A percentile compares a stretch with the other conserved stretches of the same genome.
Conservation (phyloP, 495 filamentous ascomycete species). For the Sordaria brevicollis region DNA sequence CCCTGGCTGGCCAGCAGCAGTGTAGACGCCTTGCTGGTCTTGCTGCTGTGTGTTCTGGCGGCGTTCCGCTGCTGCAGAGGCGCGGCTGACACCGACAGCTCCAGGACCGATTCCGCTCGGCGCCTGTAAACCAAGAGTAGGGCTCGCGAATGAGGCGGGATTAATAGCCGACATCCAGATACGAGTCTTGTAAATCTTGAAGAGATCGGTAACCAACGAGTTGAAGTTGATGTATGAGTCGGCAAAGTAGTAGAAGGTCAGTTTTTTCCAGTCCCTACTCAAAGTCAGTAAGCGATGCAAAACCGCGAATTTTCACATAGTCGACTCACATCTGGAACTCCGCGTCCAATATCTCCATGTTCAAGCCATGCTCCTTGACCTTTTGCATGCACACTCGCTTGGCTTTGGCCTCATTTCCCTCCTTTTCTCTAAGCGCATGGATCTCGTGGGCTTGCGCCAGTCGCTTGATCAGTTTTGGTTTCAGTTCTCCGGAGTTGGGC, state of each 20-base stretch:
- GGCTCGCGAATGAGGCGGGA: conserved; percentile 91
- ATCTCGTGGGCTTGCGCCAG: conserved; percentile 88
- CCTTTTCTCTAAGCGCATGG: conserved; percentile 77
- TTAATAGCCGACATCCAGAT: conserved; percentile 99
- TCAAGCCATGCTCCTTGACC: conserved; percentile 83
- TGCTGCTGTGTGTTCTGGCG: conserved; percentile 38
- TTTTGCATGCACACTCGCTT: conserved; percentile 95
- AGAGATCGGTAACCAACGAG: conserved; percentile 88
- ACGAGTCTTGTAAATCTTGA: conserved; percentile 97
- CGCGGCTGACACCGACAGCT: conserved; percentile 39
- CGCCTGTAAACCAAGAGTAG: conserved; percentile 56
- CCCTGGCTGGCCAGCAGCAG: conserved; percentile 17
- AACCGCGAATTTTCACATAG: neutral
- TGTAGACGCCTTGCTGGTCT: conserved; percentile 12
- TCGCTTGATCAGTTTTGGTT: conserved; percentile 92
- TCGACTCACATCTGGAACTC: conserved; percentile 90
- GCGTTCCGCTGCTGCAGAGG: conserved; percentile 31
- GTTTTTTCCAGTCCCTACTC: conserved; percentile 93
- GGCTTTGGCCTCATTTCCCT: conserved; percentile 94
- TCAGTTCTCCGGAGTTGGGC: conserved; percentile 62
- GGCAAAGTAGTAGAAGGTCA: conserved; percentile 98
- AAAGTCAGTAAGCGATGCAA: conserved; percentile 4
- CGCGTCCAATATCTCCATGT: conserved; percentile 98
- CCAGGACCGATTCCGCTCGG: conserved; percentile 54
- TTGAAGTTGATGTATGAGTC: conserved; percentile 99